Evolutionary conservation across 1,139 yeast species (phyloP).

Genomic region (Suhomyces coccinellae): DNA sequence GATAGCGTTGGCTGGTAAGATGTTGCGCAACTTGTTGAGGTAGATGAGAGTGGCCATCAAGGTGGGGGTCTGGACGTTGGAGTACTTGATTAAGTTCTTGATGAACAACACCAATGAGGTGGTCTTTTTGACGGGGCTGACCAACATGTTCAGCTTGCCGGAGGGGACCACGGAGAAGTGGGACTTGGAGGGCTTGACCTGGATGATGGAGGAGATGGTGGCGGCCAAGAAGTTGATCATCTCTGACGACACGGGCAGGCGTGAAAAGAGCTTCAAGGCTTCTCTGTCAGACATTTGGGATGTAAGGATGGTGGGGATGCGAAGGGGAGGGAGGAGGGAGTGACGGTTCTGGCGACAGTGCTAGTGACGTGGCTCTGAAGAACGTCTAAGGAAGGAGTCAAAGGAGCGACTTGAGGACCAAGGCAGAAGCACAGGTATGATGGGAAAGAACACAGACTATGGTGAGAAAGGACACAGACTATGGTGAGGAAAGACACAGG

Average conservation of each 20-base stretch:
- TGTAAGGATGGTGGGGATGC: not conserved
- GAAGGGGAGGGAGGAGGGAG: not conserved
- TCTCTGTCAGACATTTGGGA: conserved; percentile 44
- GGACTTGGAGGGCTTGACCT: conserved; percentile 39
- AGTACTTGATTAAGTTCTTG: conserved; percentile 65
- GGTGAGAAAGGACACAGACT: too few relatives aligned
- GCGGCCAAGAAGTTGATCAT: conserved; percentile 82
- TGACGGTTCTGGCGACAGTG: too few relatives aligned
- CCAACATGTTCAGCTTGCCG: conserved; percentile 18
- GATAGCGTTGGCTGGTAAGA: conserved; percentile 83
- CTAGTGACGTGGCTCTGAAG: too few relatives aligned
- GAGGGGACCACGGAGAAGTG: conserved; percentile 20
- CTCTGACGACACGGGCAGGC: conserved; percentile 72
- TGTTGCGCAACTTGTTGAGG: conserved; percentile 69
- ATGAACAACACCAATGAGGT: conserved; percentile 61
- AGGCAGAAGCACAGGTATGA: too few relatives aligned
- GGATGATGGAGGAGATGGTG: conserved; percentile 78
- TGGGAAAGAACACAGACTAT: too few relatives aligned
- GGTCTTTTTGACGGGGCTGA: conserved; percentile 27
- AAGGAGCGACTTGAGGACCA: too few relatives aligned
- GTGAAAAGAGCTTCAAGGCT: conserved; percentile 73
- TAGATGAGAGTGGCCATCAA: conserved; percentile 89
- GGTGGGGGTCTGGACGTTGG: conserved; percentile 94
- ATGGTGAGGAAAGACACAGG: too few relatives aligned
- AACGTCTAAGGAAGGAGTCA: too few relatives aligned